Percentiles rank a stretch among this genome's conserved stretches.
Conservation (phyloP, 2,329 filamentous ascomycete species). For the Xylaria sp. region DNA sequence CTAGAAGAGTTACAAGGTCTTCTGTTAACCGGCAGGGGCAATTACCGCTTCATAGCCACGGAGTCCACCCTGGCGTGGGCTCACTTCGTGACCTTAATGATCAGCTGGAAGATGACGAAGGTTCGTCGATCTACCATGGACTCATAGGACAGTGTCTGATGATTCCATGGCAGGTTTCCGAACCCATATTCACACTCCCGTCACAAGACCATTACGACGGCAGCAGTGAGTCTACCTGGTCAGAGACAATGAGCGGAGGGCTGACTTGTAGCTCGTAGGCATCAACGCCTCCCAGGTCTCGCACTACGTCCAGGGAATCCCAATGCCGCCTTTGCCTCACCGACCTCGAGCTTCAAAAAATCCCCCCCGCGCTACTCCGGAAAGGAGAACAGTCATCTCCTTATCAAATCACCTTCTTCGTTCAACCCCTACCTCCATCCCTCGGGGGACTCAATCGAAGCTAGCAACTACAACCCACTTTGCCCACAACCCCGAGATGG, state of each 20-base stretch:
- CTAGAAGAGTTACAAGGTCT: conserved; percentile 39
- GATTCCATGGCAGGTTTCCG: conserved; percentile 37
- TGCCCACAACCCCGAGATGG: conserved; percentile 49
- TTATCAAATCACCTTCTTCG: conserved; percentile 43
- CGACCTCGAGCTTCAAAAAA: conserved; percentile 46
- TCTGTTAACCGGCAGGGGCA: conserved; percentile 39
- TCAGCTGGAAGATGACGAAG: conserved; percentile 41
- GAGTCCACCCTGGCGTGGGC: conserved; percentile 38
- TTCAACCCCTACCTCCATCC: conserved; percentile 47
- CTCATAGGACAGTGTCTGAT: conserved; percentile 34
- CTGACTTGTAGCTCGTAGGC: conserved; percentile 46
- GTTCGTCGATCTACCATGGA: conserved; percentile 42
- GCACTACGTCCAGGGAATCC: conserved; percentile 53
- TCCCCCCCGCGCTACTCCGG: conserved; percentile 43
- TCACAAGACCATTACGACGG: conserved; percentile 38
- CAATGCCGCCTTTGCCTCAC: conserved; percentile 50
- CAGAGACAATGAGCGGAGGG: conserved; percentile 31
- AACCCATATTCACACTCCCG: conserved; percentile 38
- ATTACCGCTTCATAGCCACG: conserved; percentile 44
- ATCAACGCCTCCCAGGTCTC: conserved; percentile 53
- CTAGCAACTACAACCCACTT: conserved; percentile 51
- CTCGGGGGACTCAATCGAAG: conserved; percentile 42
- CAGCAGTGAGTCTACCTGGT: conserved; percentile 42
- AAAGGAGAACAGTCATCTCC: conserved; percentile 50
- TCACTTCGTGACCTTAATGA: conserved; percentile 36